A percentile compares a stretch with the other conserved stretches of the same genome.
Evolutionary conservation across 306 rosid genomes (phyloP).

Genomic region (Pueraria montana): DNA sequence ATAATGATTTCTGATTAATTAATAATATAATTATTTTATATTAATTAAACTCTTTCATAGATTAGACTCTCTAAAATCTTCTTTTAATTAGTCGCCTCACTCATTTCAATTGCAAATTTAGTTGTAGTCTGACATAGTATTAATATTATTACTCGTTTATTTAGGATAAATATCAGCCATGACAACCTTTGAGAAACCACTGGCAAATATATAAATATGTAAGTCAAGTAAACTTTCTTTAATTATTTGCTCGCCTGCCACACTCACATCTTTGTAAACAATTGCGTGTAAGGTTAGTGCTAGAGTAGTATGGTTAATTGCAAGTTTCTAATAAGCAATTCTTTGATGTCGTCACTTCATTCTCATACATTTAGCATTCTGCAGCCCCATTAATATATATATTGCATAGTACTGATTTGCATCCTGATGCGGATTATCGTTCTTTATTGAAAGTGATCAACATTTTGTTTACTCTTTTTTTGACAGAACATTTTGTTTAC

Average conservation of each 20-base stretch:
- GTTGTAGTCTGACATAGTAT: not conserved
- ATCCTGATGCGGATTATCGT: not conserved
- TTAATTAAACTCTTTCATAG: no score
- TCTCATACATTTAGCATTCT: not conserved
- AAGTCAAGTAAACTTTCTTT: conserved; percentile 11
- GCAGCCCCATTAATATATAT: not conserved
- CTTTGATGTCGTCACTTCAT: not conserved
- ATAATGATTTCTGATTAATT: no score
- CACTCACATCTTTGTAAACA: not conserved
- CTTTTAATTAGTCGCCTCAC: no score
- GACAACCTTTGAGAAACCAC: conserved; percentile 11
- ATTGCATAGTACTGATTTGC: not conserved
- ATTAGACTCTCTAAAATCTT: no score
- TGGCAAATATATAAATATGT: not conserved
- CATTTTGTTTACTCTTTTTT: no score
- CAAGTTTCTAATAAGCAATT: not conserved
- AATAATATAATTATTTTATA: no score
- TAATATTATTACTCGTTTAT: not conserved
- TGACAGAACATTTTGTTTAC: no score
- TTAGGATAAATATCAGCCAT: not conserved
- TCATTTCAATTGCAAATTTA: no score
- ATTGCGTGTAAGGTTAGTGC: not conserved
- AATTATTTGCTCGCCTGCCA: not conserved
- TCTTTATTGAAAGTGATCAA: not conserved
- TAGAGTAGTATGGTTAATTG: not conserved